A percentile compares a stretch with the other conserved stretches of the same genome.
phyloP scores from a whole-genome alignment of 805 yeast species.

The Candida coleopterorum region DNA sequence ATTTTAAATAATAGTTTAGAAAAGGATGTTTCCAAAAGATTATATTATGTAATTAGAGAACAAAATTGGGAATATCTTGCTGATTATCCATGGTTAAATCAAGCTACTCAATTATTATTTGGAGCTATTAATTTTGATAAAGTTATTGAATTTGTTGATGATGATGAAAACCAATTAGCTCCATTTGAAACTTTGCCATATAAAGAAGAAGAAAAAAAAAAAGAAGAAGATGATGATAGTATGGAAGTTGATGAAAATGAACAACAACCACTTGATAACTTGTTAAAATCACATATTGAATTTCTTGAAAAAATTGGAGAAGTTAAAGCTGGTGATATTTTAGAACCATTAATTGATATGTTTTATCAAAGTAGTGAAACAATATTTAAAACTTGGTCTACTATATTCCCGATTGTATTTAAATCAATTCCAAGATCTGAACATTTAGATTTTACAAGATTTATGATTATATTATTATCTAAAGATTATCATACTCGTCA shows the following conservation, averaged over 20 bases:
- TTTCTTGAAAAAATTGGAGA: slow-evolving; percentile 28
- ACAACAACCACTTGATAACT: slow-evolving; percentile 13
- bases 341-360: slow-evolving; percentile 71
- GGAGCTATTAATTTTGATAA: slow-evolving; percentile 64
- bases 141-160: slow-evolving; percentile 40
- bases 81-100: slow-evolving; percentile 92
- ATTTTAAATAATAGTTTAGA: slow-evolving; percentile 78
- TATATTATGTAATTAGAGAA: slow-evolving; percentile 84
- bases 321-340: slow-evolving; percentile 52
- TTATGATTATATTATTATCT: slow-evolving; percentile 71
- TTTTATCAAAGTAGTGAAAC: slow-evolving; percentile 79
- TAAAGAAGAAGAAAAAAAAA: too few species aligned
- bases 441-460: slow-evolving; percentile 76
- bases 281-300: slow-evolving; percentile 23
- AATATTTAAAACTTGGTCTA: slow-evolving; percentile 79
- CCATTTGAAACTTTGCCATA: slow-evolving; percentile 42
- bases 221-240: slow-evolving; percentile 12
- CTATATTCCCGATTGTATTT: slow-evolving; percentile 78
- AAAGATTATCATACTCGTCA: slow-evolving; percentile 94
- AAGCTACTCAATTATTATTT: slow-evolving; percentile 80
- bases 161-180: slow-evolving; percentile 49
- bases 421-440: slow-evolving; percentile 72
- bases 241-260: slow-evolving; percentile 19
- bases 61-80: slow-evolving; percentile 97
- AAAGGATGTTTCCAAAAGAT: slow-evolving; percentile 67